Evolutionary conservation across 1,139 yeast genomes (phyloP), one percentile per base, ranked within the genome.

Genomic region (Pichia sp.): DNA sequence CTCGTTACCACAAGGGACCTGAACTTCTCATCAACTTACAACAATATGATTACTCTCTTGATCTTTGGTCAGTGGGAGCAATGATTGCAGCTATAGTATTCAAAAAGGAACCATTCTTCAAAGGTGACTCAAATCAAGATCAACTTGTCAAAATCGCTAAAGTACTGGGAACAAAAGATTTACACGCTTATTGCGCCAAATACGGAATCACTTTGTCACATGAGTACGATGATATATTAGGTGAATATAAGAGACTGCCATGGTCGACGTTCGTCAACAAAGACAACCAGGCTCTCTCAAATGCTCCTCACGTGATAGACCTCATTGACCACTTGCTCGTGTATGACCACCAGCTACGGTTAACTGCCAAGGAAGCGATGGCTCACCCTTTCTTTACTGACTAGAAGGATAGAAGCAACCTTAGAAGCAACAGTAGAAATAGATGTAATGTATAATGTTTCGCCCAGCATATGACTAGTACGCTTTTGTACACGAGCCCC

Each of bases 1-100:
- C 96, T n/a, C 74, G 98, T 51, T 91, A 91, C 63, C 93, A 86
- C 67, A 93, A 93, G 65, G 98, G 97, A 23, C 99, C 99, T 1
- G 99, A 93, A 61, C 70, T 93, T 53, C 69, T 93, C 46, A 95
- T 91, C n/a, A 95, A 91, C 62, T 77, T 84, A 59, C 83, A 93
- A 55, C 83, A 80, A 66, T 93, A 93, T 63, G 98, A 91, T 64
- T 93, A 93, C 62, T 84, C 96, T 7, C 71, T 93, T 42, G 99
- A 93, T 62, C 64, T 93, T 63, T 93, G 99, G 99, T 84, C 96
- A 3, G 81, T 80, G 50, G 99, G 99, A 31, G 94, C 97, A 47
- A 89, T 89, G 91, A 68, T 91, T 49, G 98, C 98, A n/a, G 84
- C 96, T 14, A 84, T 93, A 74, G 83, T 91, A 25, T 91, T 91